A percentile compares a stretch with the other conserved stretches of the same genome.
phyloP scores from a whole-genome alignment of 2,329 filamentous ascomycete genomes.

The Fonsecaea erecta region DNA sequence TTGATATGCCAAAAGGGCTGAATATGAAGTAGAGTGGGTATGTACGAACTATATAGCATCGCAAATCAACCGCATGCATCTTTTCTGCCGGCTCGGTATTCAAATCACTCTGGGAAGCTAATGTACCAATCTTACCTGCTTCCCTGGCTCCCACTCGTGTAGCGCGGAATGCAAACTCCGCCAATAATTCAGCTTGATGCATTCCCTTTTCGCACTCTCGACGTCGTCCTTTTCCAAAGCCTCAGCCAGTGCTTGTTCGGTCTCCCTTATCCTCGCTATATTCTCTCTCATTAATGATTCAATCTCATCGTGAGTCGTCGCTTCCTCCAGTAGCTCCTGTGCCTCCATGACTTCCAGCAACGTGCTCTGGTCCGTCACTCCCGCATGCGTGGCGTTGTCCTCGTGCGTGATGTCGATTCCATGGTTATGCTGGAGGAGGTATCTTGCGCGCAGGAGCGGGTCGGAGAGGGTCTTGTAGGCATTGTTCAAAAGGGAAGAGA shows the following conservation, averaged over 20 bases:
- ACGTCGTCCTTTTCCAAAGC: constrained; percentile 71
- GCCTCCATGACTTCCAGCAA: constrained; percentile 87
- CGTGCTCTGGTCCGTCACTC: constrained; percentile 69
- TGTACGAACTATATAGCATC: background rate
- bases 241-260: constrained; percentile 65
- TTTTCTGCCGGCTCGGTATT: background rate
- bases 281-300: constrained; percentile 70
- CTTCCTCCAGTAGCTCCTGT: constrained; percentile 72
- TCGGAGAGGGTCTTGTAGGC: constrained; percentile 84
- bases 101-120: constrained; percentile 40
- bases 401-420: constrained; percentile 74
- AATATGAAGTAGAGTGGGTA: background rate
- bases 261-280: constrained; percentile 66
- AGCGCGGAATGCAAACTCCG: constrained; percentile 81
- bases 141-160: constrained; percentile 81
- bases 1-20: background rate
- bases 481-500: constrained; percentile 85
- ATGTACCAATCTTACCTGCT: constrained; percentile 62
- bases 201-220: constrained; percentile 70
- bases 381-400: constrained; percentile 70
- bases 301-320: constrained; percentile 61
- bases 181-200: constrained; percentile 85
- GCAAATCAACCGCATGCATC: background rate
- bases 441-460: constrained; percentile 84
- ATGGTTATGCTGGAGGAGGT: constrained; percentile 69